Percentiles rank a stretch among this genome's conserved stretches.
Evolutionary conservation across 2,329 filamentous ascomycete species (phyloP).

Genomic region (Aspergillus fijiensis): DNA sequence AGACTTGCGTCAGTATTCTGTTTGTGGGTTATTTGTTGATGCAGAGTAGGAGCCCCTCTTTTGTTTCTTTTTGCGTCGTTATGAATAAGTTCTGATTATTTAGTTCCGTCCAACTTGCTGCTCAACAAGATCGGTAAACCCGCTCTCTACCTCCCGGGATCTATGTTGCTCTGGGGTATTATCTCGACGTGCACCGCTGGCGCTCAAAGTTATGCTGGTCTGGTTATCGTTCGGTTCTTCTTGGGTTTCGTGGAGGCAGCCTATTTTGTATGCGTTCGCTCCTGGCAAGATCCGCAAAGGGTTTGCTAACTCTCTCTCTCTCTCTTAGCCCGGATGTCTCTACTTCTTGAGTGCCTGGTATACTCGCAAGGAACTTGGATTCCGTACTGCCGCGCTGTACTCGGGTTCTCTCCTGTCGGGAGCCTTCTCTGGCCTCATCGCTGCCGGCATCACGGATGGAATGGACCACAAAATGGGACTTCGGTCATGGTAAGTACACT

Average conservation of each 20-base stretch:
- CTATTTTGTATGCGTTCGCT: slow-evolving; percentile 44
- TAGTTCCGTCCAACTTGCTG: slow-evolving; percentile 50
- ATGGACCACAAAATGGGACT: slow-evolving; percentile 59
- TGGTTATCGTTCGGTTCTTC: slow-evolving; percentile 48
- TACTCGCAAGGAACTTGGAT: slow-evolving; percentile 60
- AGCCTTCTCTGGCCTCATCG: slow-evolving; percentile 67
- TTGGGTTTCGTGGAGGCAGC: slow-evolving; percentile 43
- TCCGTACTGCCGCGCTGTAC: slow-evolving; percentile 51
- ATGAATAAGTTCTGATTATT: background rate
- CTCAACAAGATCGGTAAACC: slow-evolving; percentile 54
- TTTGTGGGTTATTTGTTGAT: slow-evolving; percentile 64
- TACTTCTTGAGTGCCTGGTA: slow-evolving; percentile 60
- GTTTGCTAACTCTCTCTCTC: slow-evolving; percentile 56
- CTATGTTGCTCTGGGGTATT: slow-evolving; percentile 63
- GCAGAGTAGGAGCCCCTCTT: slow-evolving; percentile 45
- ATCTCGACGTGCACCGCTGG: slow-evolving; percentile 50
- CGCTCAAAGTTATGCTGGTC: slow-evolving; percentile 50
- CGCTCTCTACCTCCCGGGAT: slow-evolving; percentile 51
- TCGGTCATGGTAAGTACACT: slow-evolving; percentile 53
- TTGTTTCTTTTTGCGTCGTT: background rate
- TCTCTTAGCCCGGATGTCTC: slow-evolving; percentile 46
- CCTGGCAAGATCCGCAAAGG: background rate
- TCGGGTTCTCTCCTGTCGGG: slow-evolving; percentile 68
- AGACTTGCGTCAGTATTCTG: slow-evolving; percentile 47
- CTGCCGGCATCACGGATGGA: slow-evolving; percentile 64